These are phyloP conservation scores for Ephemerocybe angulata DNA, from an alignment of 768 basidiomycete genomes.

Conservation along the genomic window DNA sequence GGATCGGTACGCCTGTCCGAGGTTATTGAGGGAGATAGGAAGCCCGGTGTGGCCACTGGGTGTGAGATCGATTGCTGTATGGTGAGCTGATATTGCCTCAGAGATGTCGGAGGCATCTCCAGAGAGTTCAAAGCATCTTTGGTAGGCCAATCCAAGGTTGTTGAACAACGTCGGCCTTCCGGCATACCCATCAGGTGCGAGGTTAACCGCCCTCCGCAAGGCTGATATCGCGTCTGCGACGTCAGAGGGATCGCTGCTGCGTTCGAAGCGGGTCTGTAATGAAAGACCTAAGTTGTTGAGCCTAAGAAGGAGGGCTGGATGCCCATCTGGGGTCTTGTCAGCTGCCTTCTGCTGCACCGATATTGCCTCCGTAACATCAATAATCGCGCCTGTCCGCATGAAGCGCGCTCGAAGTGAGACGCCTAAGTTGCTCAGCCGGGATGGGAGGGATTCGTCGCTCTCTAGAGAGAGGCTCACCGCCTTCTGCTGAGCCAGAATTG, in stretches of 20 bases:
- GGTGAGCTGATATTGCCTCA: neutral
- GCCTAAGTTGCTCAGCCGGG: constrained; percentile 17
- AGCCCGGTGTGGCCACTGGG: neutral
- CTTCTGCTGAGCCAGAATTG: neutral
- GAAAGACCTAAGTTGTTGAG: constrained; percentile 13
- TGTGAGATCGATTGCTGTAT: neutral
- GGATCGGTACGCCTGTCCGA: neutral
- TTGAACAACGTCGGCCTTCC: neutral
- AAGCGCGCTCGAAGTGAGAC: constrained; percentile 18
- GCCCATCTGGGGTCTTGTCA: neutral
- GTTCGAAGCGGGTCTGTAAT: constrained; percentile 8
- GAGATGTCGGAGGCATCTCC: neutral
- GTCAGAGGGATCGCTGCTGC: constrained; percentile 8
- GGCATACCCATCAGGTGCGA: constrained; percentile 7
- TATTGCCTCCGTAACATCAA: constrained; percentile 17
- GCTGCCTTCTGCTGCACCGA: neutral
- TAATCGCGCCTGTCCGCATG: constrained; percentile 12
- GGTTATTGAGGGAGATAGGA: neutral
- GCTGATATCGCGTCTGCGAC: constrained; percentile 12
- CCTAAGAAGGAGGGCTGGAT: neutral
- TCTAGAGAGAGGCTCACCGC: constrained; percentile 7
- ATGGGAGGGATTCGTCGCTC: constrained; percentile 13
- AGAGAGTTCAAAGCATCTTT: constrained; percentile 11
- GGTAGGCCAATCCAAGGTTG: constrained; percentile 9
- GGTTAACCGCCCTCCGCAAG: constrained; percentile 7